These are phyloP conservation scores for Botryotinia narcissicola DNA, from an alignment of 2,329 filamentous ascomycete species.

Conservation along the genomic window DNA sequence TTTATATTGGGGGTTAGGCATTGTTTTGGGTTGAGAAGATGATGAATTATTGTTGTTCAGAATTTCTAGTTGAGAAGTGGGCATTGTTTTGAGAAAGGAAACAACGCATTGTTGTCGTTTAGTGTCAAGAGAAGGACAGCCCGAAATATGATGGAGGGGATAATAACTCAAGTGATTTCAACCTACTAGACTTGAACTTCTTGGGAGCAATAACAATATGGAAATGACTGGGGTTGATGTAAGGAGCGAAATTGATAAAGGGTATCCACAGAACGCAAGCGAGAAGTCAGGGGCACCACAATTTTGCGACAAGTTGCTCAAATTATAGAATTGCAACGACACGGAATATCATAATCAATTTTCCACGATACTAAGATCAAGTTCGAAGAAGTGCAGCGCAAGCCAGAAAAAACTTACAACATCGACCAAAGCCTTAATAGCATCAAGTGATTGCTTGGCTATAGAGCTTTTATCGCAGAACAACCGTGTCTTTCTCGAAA, in stretches of 20 bases:
- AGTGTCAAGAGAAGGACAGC: too few relatives aligned
- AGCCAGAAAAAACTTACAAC: not conserved
- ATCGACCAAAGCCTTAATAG: too few relatives aligned
- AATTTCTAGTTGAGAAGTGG: not conserved
- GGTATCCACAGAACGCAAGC: not conserved
- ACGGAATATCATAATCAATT: not conserved
- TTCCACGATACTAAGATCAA: too few relatives aligned
- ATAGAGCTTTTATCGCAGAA: accelerated
- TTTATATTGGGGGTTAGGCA: not conserved
- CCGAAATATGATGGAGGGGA: not conserved
- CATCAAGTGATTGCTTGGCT: not conserved
- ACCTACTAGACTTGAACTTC: accelerated
- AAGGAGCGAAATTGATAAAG: not conserved
- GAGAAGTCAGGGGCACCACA: not conserved
- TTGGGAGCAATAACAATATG: accelerated
- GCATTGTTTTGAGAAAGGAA: not conserved
- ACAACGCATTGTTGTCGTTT: too few relatives aligned
- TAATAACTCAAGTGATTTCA: not conserved
- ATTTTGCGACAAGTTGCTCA: not conserved
- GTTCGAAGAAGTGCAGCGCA: not conserved
- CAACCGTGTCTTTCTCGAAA: accelerated
- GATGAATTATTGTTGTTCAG: not conserved
- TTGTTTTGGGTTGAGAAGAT: not conserved
- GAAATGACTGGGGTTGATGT: too few relatives aligned
- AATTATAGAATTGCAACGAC: not conserved